phyloP scores from a whole-genome alignment of 2,329 filamentous ascomycete species.

The Cercospora janseana region DNA sequence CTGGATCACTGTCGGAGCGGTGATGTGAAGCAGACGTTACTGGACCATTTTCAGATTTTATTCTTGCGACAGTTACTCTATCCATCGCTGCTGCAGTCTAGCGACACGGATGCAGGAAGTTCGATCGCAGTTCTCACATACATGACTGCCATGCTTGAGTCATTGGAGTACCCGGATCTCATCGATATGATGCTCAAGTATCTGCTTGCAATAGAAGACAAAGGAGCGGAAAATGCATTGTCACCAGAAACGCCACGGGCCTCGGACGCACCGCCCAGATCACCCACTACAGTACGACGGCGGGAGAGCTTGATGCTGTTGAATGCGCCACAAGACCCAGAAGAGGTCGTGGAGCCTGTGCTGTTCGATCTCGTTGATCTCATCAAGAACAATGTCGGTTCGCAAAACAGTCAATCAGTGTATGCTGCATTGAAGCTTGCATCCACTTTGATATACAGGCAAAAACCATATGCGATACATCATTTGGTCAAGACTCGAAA shows the following conservation, averaged over 20 bases:
- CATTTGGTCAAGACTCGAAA: slow-evolving; percentile 69
- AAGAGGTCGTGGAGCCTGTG: slow-evolving; percentile 74
- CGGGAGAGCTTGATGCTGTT: slow-evolving; percentile 87
- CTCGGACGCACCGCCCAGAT: slow-evolving; percentile 37
- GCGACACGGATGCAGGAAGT: slow-evolving; percentile 93
- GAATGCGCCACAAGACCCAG: slow-evolving; percentile 71
- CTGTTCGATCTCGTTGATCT: slow-evolving; percentile 93
- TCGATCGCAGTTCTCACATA: slow-evolving; percentile 95
- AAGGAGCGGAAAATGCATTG: slow-evolving; percentile 35
- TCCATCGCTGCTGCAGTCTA: slow-evolving; percentile 91
- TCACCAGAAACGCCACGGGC: slow-evolving; percentile 62
- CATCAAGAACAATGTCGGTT: slow-evolving; percentile 78
- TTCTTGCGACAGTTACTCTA: slow-evolving; percentile 96
- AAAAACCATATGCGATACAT: slow-evolving; percentile 80
- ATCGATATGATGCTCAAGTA: slow-evolving; percentile 93
- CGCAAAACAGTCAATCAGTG: slow-evolving; percentile 82
- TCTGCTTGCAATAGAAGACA: slow-evolving; percentile 75
- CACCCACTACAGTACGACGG: slow-evolving; percentile 68
- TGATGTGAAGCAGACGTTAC: slow-evolving; percentile 86
- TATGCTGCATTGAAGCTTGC: slow-evolving; percentile 84
- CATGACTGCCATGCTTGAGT: slow-evolving; percentile 83
- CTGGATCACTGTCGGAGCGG: slow-evolving; percentile 89
- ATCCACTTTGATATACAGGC: slow-evolving; percentile 79
- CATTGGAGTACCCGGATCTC: slow-evolving; percentile 88
- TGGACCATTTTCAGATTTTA: slow-evolving; percentile 96